Conservation (phyloP, 1,284 basidiomycete genomes). For the Papiliotrema nemorosa region DNA sequence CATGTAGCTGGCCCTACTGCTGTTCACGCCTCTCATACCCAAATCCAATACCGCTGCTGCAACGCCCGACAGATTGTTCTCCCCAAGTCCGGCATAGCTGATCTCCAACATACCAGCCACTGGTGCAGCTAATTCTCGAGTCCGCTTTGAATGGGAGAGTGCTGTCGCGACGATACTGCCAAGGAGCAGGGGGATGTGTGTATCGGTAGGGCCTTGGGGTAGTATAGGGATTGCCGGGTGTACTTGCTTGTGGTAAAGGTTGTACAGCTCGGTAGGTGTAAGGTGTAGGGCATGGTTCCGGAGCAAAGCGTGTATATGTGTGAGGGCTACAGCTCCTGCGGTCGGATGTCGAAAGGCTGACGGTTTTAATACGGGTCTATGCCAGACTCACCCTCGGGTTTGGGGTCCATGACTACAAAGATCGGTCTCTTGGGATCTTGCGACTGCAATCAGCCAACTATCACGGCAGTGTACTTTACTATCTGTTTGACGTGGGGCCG, state of each 20-base stretch:
- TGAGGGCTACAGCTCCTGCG: constrained; percentile 6
- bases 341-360: constrained; percentile 8
- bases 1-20: constrained; percentile 14
- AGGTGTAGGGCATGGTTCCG: constrained; percentile 9
- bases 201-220: constrained; percentile 5
- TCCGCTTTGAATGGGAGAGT: constrained; percentile 12
- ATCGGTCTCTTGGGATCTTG: constrained; percentile 17
- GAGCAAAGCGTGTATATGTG: constrained; percentile 11
- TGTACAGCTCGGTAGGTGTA: constrained; percentile 7
- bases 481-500: constrained; percentile 21
- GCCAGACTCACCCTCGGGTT: constrained; percentile 12
- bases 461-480: constrained; percentile 6
- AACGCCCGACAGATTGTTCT: constrained; percentile 15
- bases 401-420: constrained; percentile 24
- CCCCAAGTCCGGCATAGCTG: constrained; percentile 1
- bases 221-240: constrained; percentile 23
- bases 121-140: constrained; percentile 12
- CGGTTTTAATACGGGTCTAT: neutral
- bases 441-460: constrained; percentile 7
- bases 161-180: constrained; percentile 16
- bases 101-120: constrained; percentile 4
- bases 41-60: constrained; percentile 14
- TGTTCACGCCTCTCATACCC: constrained; percentile 11
- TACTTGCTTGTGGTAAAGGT: constrained; percentile 13
- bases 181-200: constrained; percentile 16